Base-by-base conservation (phyloP, 2,329 filamentous ascomycete genomes). In the Gremmenia infestans region DNA sequence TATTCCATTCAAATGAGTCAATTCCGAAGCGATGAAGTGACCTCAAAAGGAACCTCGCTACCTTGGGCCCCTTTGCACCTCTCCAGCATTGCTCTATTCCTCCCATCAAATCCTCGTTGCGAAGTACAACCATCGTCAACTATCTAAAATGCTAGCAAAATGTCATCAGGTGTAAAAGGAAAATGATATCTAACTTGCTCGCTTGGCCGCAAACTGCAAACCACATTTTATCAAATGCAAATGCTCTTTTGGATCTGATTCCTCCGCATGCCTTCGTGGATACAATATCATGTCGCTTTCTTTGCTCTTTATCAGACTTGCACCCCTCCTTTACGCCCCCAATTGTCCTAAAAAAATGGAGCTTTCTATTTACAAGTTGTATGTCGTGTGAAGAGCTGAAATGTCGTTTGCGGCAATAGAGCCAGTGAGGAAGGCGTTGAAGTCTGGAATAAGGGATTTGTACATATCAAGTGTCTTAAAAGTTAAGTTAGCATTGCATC, bases 371-470 rank as follows among this genome's bases (percentile, higher is more conserved):
- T 68, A 71, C 64, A 70, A 56, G 55, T 68, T 72, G 59, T 69
- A 70, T 47, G 55, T 65, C 37, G 58, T 51, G 40, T 63, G 62
- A 45, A 71, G 62, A 55, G 60, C 59, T 19, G 60, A 63, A 15
- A 62, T 49, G 51, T 67, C 65, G 8, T 51, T 54, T 17, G 63
- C 47, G 3, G 63, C 50, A 25, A 70, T 57, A n/a, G 60, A 53
- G 48, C 39, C 59, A 43, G 56, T 61, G 48, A 82, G 69, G 68
- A 80, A 82, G 49, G 68, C 70, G 58, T 78, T 74, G 60, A 82
- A 81, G 60, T 80, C 73, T 23, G 74, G 74, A 25, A 83, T 81
- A 67, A 83, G 73, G 55, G 68, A 68, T 67, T 79, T 81, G 72
- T 83, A 83, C 54, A 76, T 70, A 51, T 73, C 67, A 45, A 83